Base-by-base conservation (phyloP, 306 rosid species). In the Neltuma alba region DNA sequence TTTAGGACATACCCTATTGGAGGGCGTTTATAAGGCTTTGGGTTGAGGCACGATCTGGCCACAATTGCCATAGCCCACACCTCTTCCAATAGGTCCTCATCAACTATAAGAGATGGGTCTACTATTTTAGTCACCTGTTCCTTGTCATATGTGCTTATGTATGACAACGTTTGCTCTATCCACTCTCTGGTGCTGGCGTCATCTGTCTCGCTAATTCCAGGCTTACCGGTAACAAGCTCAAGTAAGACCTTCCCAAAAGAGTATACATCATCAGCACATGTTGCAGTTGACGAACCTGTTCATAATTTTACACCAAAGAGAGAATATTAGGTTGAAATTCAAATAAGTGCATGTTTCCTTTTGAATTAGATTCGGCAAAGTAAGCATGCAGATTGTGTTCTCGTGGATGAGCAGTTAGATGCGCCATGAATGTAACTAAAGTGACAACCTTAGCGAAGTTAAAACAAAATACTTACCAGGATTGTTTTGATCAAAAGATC, bases 61-160 rank as follows among this genome's bases (percentile, higher is more conserved):
- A 96, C 92, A 27, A 96, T 88, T 33, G 97, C 92, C 93, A 93
- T 90, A 15, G 98, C 97, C 99, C 98, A 96, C 25, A 91, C 96
- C 83, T 96, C 99, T 81, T 96, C 97, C 80, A 96, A 38, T 25
- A 93, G 85, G 87, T 96, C 99, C 67, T 96, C 99, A 55, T 96
- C 92, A 65, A 96, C 82, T 11, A 96, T 89, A 72, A 96, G 83
- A 64, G 91, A 86, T 3, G 99, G 94, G 60, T 96, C 99, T 5
- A 93, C 83, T 36, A 96, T 93, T 86, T 87, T 93, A 1, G 67
- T 87, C 58, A 96, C 50, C 57, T 79, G 85, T 40, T 93, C 98
- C 84, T 87, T 93, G 50, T 96, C 97, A 8, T 80, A 81, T 75
- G 91, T 86, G 79, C 77, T 93, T 57, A 96, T 87, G 87, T 68